Evolutionary conservation across 1,284 basidiomycete genomes (phyloP).

Genomic region (Ganoderma resinaceum): DNA sequence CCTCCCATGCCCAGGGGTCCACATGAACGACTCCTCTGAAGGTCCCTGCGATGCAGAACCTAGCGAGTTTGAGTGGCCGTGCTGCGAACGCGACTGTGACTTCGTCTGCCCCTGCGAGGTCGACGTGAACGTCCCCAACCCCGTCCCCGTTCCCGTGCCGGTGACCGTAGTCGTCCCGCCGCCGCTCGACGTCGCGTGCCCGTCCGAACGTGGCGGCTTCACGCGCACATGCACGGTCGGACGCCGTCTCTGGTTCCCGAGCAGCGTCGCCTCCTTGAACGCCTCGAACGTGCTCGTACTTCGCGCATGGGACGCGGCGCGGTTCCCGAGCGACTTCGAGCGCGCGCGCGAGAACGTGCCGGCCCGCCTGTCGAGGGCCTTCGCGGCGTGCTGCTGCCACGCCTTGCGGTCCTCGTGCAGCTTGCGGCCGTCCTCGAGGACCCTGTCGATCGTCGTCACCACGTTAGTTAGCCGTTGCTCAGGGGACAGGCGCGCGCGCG

Average conservation of each 20-base stretch:
- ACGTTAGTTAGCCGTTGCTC: slow-evolving; percentile 15
- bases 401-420: slow-evolving; percentile 66
- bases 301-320: slow-evolving; percentile 32
- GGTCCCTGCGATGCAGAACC: slow-evolving; percentile 48
- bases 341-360: slow-evolving; percentile 68
- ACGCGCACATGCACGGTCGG: slow-evolving; percentile 51
- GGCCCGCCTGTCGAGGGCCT: slow-evolving; percentile 68
- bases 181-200: slow-evolving; percentile 27
- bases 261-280: slow-evolving; percentile 64
- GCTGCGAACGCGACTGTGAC: slow-evolving; percentile 49
- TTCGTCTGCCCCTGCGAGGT: slow-evolving; percentile 47
- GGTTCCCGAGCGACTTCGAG: slow-evolving; percentile 59
- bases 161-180: slow-evolving; percentile 25
- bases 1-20: slow-evolving; percentile 52
- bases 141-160: slow-evolving; percentile 24
- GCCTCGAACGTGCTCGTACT: slow-evolving; percentile 54
- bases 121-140: slow-evolving; percentile 31
- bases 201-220: slow-evolving; percentile 30
- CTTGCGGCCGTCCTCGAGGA: slow-evolving; percentile 65
- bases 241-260: slow-evolving; percentile 65
- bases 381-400: slow-evolving; percentile 69
- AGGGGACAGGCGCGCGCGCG: neutral
- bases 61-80: slow-evolving; percentile 41
- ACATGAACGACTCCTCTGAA: slow-evolving; percentile 36
- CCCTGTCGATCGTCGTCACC: slow-evolving; percentile 48